phyloP scores from a whole-genome alignment of 2,329 filamentous ascomycete species.

The Beauveria pseudobassiana region DNA sequence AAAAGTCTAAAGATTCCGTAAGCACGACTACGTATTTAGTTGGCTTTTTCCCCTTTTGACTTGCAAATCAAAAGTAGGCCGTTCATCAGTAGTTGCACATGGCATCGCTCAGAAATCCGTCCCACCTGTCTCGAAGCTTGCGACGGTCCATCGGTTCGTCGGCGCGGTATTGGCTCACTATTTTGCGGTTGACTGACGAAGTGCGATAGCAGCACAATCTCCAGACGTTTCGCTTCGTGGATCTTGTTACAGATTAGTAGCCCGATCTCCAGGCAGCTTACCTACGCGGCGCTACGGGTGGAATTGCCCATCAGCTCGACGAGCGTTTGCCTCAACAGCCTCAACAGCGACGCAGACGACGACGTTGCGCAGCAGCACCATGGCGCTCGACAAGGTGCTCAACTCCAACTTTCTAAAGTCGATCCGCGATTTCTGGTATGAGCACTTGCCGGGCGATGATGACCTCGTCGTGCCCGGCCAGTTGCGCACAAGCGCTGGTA shows the following conservation, averaged over 20 bases:
- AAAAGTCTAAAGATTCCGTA: background rate
- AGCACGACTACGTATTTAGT: background rate
- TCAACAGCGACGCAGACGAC: background rate
- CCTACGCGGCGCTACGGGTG: background rate
- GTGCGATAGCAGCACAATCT: background rate
- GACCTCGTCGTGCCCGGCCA: slow-evolving; percentile 20
- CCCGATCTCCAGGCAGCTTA: background rate
- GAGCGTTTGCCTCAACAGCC: background rate
- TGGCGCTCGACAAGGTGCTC: slow-evolving; percentile 15
- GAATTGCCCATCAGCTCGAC: background rate
- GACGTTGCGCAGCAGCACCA: background rate
- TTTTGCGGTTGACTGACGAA: background rate
- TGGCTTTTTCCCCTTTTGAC: too few relatives aligned
- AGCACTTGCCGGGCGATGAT: slow-evolving; percentile 23
- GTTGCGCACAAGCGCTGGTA: slow-evolving; percentile 28
- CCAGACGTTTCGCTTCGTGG: background rate
- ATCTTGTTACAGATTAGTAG: too few relatives aligned
- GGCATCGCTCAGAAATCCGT: background rate
- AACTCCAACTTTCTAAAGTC: slow-evolving; percentile 23
- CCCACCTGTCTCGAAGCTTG: background rate
- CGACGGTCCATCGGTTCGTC: slow-evolving; percentile 9
- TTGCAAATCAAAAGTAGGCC: too few relatives aligned
- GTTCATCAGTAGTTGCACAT: background rate
- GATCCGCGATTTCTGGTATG: slow-evolving; percentile 32
- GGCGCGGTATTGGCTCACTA: background rate